Conservation (phyloP, 2,329 filamentous ascomycete species). For the Penicillium sp. region DNA sequence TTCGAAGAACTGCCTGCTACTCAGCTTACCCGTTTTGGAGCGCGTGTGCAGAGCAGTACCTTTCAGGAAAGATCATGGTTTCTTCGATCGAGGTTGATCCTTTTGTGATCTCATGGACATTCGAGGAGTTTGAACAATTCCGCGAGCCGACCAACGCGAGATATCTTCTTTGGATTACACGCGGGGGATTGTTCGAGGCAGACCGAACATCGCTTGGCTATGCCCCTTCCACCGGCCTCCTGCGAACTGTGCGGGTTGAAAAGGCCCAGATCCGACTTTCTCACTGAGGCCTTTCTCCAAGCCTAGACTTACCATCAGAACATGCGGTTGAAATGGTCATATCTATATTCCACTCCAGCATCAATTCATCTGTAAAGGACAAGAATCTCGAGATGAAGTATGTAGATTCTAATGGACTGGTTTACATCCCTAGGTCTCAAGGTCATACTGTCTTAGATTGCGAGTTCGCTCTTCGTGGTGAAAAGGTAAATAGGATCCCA, state of each 20-base stretch:
- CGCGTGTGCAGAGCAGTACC: not conserved
- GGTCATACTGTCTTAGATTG: not conserved
- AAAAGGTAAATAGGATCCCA: not conserved
- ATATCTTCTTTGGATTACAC: not conserved
- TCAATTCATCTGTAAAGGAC: not conserved
- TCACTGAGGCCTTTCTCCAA: not conserved
- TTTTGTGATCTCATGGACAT: not conserved
- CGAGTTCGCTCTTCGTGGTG: not conserved
- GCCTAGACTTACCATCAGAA: not conserved
- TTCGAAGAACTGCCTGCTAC: not conserved
- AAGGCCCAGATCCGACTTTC: not conserved
- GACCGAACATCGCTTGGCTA: not conserved
- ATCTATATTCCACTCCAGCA: not conserved
- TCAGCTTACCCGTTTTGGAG: not conserved
- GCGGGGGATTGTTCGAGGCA: not conserved
- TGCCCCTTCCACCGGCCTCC: not conserved
- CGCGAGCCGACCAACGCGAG: not conserved
- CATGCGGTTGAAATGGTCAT: not conserved
- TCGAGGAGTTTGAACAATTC: not conserved
- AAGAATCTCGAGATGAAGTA: not conserved
- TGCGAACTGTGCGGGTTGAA: not conserved
- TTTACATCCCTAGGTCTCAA: not conserved
- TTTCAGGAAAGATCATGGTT: not conserved
- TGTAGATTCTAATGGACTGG: not conserved
- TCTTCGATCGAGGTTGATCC: not conserved